Percentiles rank a stretch among this genome's conserved stretches.
Evolutionary conservation across 768 basidiomycete species (phyloP).

Genomic region (Mycena galopus): DNA sequence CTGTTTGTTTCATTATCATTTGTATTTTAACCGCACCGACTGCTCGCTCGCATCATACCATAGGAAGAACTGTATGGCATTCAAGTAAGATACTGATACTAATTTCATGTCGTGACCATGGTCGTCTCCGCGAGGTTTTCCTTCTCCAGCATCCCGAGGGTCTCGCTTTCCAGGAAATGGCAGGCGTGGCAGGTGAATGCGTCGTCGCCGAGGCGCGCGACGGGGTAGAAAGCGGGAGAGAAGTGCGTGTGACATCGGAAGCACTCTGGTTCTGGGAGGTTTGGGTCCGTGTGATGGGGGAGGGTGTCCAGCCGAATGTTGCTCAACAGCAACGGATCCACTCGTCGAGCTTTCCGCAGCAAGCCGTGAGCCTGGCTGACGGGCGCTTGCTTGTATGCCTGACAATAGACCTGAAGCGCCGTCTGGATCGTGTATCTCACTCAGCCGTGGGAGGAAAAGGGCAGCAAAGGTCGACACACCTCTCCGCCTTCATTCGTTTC

Average conservation of each 20-base stretch:
- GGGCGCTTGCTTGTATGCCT: constrained; percentile 85
- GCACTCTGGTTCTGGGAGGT: constrained; percentile 61
- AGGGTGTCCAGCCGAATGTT: constrained; percentile 58
- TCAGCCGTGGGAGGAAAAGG: background rate
- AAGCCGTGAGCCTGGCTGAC: constrained; percentile 83
- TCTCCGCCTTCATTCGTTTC: constrained; percentile 86
- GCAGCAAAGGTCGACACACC: constrained; percentile 60
- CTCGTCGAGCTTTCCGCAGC: constrained; percentile 88
- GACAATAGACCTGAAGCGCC: constrained; percentile 89
- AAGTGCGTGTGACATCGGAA: constrained; percentile 73
- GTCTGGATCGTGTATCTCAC: constrained; percentile 69
- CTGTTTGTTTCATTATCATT: constrained; percentile 40
- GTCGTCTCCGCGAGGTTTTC: constrained; percentile 47
- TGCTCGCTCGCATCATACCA: constrained; percentile 43
- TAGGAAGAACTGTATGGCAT: constrained; percentile 38
- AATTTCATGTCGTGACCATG: constrained; percentile 35
- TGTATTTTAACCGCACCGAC: constrained; percentile 48
- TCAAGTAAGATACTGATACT: constrained; percentile 35
- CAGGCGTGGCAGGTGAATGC: constrained; percentile 59
- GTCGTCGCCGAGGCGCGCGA: constrained; percentile 28
- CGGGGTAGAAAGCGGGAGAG: constrained; percentile 81
- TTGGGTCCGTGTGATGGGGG: constrained; percentile 30
- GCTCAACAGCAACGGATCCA: constrained; percentile 73
- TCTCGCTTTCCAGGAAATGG: constrained; percentile 53
- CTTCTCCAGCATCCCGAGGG: constrained; percentile 31